These are phyloP conservation scores for Phytopythium ostracodes DNA, from an alignment of 352 stramenopile genomes.

Conservation along the genomic window DNA sequence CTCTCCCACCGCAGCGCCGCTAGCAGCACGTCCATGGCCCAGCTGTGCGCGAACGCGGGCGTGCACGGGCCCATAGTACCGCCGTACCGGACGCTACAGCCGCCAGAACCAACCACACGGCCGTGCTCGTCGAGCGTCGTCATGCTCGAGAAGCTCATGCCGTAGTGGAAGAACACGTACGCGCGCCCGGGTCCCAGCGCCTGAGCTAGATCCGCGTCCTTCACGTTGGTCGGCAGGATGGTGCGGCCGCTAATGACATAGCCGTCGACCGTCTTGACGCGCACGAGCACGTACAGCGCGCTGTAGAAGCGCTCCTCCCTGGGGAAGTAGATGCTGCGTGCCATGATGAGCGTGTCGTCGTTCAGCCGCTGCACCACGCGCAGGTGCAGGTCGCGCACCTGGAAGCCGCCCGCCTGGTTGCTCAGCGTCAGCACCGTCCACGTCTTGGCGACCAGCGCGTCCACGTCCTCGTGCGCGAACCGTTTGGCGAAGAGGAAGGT, in stretches of 20 bases:
- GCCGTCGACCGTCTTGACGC: slow-evolving; percentile 10
- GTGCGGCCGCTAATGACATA: slow-evolving; percentile 18
- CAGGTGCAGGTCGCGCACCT: slow-evolving; percentile 25
- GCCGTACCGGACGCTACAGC: slow-evolving; percentile 19
- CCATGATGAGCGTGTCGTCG: slow-evolving; percentile 16
- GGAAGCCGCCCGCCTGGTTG: slow-evolving; percentile 20
- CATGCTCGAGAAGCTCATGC: slow-evolving; percentile 18
- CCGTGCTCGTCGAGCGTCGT: slow-evolving; percentile 2
- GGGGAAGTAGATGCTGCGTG: slow-evolving; percentile 18
- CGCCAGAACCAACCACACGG: not conserved
- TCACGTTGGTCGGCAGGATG: slow-evolving; percentile 8
- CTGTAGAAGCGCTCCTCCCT: slow-evolving; percentile 12
- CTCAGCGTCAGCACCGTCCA: slow-evolving; percentile 22
- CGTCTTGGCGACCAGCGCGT: slow-evolving; percentile 20
- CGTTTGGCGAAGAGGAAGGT: slow-evolving; percentile 33
- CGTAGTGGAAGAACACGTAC: slow-evolving; percentile 14
- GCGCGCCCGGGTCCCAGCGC: not conserved
- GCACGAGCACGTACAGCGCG: slow-evolving; percentile 17
- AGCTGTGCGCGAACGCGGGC: slow-evolving; percentile 16
- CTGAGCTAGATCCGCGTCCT: slow-evolving; percentile 1
- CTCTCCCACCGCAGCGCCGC: slow-evolving; percentile 24
- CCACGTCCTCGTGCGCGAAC: slow-evolving; percentile 22
- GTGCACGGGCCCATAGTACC: slow-evolving; percentile 19
- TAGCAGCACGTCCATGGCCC: slow-evolving; percentile 27
- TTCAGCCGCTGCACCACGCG: slow-evolving; percentile 33